Evolutionary conservation across 2,329 filamentous ascomycete genomes (phyloP).

Genomic region (Fusarium bactridioides): DNA sequence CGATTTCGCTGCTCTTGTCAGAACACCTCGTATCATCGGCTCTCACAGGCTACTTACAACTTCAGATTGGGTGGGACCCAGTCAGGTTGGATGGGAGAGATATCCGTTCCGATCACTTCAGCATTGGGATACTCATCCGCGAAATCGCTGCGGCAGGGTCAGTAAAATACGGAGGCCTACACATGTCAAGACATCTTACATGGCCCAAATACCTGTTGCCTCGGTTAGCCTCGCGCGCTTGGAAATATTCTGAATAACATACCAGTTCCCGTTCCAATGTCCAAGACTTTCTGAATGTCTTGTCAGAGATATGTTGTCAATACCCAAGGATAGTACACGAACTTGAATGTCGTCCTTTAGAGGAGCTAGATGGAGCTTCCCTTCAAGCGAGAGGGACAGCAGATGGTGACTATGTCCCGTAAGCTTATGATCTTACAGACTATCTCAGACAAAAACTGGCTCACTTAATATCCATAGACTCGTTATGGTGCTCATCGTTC

Average conservation of each 20-base stretch:
- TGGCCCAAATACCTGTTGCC: conserved; percentile 53
- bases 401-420: neutral
- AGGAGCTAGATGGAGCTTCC: conserved; percentile 20
- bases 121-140: conserved; percentile 54
- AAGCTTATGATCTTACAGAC: no score
- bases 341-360: conserved; percentile 40
- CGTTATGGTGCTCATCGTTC: conserved; percentile 32
- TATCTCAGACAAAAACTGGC: rapidly evolving
- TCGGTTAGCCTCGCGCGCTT: rapidly evolving
- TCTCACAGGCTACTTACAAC: conserved; percentile 13
- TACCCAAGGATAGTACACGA: rapidly evolving
- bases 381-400: conserved; percentile 10
- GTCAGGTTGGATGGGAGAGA: conserved; percentile 64
- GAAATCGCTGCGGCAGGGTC: conserved; percentile 53
- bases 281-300: conserved; percentile 43
- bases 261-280: conserved; percentile 65
- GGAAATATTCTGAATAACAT: neutral
- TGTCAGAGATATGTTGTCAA: neutral
- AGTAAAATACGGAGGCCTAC: rapidly evolving
- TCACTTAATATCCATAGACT: conserved; percentile 36
- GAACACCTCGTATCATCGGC: rapidly evolving
- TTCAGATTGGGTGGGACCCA: conserved; percentile 59
- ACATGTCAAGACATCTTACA: conserved; percentile 28
- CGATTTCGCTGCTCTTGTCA: conserved; percentile 16
- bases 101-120: conserved; percentile 60